Evolutionary conservation across 352 stramenopile genomes (phyloP), one percentile per base, ranked within the genome.

Genomic region (Phytophthora sansomeana): DNA sequence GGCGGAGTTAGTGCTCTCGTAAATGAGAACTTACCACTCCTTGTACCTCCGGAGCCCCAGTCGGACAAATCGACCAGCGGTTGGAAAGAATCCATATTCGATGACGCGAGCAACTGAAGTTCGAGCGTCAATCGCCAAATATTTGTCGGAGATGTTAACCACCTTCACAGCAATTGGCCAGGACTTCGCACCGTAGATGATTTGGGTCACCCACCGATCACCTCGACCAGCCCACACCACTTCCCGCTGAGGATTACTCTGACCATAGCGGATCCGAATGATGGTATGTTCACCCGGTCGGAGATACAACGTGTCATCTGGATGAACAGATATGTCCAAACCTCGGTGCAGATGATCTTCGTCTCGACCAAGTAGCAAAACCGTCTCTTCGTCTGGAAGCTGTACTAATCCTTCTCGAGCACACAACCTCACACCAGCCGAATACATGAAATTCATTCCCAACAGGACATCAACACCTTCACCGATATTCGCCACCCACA

Each of bases 401-500:
- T 24, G 21, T 24, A 24, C 21, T 24, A 24, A 3, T 3, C 21
- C 21, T 24, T 24, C 21, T 24, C 21, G 21, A 24, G 21, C 21
- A 24, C 21, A 3, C 21, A 24, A 24, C 21, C 21, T 24, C 21
- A 24, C 3, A 3, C 21, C 21, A 24, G 67, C 67, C 0, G 74
- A 41, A 8, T 75, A 50, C 21, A 24, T 24, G 21, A 24, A 24
- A 24, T 24, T 24, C 21, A 24, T 24, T 24, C 21, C 21, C 21
- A 24, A 24, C 21, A 24, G 21, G 21, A 24, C 21, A 24, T 24
- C 21, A 3, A 77, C 33, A 2, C 63, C 60, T 7, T 72, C 28
- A 9, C 55, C 67, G 5, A 80, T 52, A 19, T 77, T 77, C 0
- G 38, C 63, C 2, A 56, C 28, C 67, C 63, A 80, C 1, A 79